phyloP scores from a whole-genome alignment of 2,329 filamentous ascomycete species.

The Penicillium sp. region DNA sequence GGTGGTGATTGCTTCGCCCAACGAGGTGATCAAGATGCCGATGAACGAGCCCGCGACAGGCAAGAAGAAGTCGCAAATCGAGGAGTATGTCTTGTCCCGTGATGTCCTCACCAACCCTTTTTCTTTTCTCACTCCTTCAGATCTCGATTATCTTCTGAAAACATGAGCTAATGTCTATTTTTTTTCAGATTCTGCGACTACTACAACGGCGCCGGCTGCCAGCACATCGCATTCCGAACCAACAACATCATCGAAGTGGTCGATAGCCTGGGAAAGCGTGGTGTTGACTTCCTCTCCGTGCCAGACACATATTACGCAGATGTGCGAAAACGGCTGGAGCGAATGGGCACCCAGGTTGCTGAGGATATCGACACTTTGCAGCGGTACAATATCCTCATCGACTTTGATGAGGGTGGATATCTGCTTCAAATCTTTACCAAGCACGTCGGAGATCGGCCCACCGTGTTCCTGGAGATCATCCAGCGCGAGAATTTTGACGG shows the following conservation, averaged over 20 bases:
- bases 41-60: constrained; percentile 87
- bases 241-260: constrained; percentile 69
- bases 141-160: background rate
- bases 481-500: constrained; percentile 81
- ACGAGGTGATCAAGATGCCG: constrained; percentile 88
- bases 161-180: constrained; percentile 1
- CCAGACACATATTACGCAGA: constrained; percentile 73
- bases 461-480: constrained; percentile 90
- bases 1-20: constrained; percentile 77
- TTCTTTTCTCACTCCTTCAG: background rate
- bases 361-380: constrained; percentile 72
- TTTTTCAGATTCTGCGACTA: constrained; percentile 56
- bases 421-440: constrained; percentile 67
- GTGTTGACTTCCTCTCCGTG: constrained; percentile 81
- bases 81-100: constrained; percentile 56
- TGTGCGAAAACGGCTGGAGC: constrained; percentile 63
- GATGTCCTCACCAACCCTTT: background rate
- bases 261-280: constrained; percentile 64
- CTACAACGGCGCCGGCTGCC: constrained; percentile 78
- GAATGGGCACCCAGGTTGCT: constrained; percentile 50
- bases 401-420: constrained; percentile 87
- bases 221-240: constrained; percentile 84
- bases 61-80: constrained; percentile 83
- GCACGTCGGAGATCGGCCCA: constrained; percentile 86
- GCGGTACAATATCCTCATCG: constrained; percentile 74